phyloP scores from a whole-genome alignment of 352 stramenopile genomes.

The Phytophthora parvispora region DNA sequence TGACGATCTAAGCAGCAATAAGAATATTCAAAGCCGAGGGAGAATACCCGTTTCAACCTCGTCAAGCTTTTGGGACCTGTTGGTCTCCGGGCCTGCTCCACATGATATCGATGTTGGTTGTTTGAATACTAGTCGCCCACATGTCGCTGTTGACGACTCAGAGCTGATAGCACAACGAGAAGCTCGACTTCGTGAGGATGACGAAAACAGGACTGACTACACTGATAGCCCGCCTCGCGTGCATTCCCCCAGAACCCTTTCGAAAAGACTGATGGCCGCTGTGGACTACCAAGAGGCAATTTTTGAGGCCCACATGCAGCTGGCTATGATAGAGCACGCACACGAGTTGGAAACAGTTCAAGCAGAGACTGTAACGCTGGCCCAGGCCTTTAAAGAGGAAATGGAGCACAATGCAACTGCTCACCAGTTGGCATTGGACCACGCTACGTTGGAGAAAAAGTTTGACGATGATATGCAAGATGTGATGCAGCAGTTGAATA shows the following conservation, averaged over 20 bases:
- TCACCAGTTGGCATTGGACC: conserved; percentile 65
- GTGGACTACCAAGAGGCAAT: conserved; percentile 80
- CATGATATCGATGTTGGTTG: not conserved
- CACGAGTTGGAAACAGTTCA: conserved; percentile 65
- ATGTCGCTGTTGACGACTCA: conserved; percentile 36
- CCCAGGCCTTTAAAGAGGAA: conserved; percentile 75
- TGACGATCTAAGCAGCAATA: too few species aligned
- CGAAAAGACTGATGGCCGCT: conserved; percentile 60
- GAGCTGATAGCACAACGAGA: conserved; percentile 29
- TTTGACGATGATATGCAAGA: conserved; percentile 63
- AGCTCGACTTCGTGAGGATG: conserved; percentile 16
- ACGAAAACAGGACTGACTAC: conserved; percentile 10
- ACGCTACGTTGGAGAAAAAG: conserved; percentile 51
- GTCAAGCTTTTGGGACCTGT: conserved; percentile 40
- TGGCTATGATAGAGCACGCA: conserved; percentile 67
- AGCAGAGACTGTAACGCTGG: conserved; percentile 57
- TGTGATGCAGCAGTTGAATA: conserved; percentile 50
- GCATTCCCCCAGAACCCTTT: conserved; percentile 61
- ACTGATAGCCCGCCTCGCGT: conserved; percentile 29
- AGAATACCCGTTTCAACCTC: conserved; percentile 15
- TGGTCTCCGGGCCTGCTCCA: conserved; percentile 22
- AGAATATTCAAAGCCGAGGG: not conserved
- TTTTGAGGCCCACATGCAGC: conserved; percentile 66
- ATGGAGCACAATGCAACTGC: conserved; percentile 54
- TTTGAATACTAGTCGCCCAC: not conserved